A percentile compares a stretch with the other conserved stretches of the same genome.
Evolutionary conservation across 768 basidiomycete genomes (phyloP).

Genomic region (Boletellus emodensis): DNA sequence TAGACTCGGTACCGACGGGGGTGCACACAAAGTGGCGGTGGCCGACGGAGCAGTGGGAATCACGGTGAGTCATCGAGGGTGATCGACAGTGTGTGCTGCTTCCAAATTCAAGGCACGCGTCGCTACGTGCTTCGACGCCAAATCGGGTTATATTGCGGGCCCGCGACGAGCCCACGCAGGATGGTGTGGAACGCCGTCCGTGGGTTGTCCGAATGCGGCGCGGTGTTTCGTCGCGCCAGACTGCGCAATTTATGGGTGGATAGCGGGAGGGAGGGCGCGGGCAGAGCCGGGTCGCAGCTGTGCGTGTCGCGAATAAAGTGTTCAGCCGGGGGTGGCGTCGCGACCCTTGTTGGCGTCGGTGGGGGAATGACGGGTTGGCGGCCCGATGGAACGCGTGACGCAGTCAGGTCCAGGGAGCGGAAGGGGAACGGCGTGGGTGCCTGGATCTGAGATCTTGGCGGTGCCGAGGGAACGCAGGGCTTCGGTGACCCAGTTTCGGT

Average conservation of each 20-base stretch:
- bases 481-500: conserved; percentile 29
- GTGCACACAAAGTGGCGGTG: neutral
- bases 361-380: conserved; percentile 16
- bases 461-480: conserved; percentile 35
- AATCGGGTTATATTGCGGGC: conserved; percentile 13
- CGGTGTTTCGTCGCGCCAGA: neutral
- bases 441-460: conserved; percentile 44
- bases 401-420: conserved; percentile 2
- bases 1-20: conserved; percentile 13
- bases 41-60: conserved; percentile 14
- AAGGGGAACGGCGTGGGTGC: conserved; percentile 16
- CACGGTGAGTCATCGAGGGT: conserved; percentile 17
- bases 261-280: neutral
- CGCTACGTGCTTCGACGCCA: conserved; percentile 14
- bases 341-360: conserved; percentile 9
- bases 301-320: neutral
- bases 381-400: conserved; percentile 14
- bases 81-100: conserved; percentile 26
- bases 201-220: too few relatives aligned
- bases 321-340: conserved; percentile 20
- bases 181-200: too few relatives aligned
- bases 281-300: neutral
- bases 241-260: neutral
- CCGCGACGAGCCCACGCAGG: neutral
- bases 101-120: conserved; percentile 25